Conservation (phyloP, 805 yeast genomes). For the Ogataea parapolymorpha region DNA sequence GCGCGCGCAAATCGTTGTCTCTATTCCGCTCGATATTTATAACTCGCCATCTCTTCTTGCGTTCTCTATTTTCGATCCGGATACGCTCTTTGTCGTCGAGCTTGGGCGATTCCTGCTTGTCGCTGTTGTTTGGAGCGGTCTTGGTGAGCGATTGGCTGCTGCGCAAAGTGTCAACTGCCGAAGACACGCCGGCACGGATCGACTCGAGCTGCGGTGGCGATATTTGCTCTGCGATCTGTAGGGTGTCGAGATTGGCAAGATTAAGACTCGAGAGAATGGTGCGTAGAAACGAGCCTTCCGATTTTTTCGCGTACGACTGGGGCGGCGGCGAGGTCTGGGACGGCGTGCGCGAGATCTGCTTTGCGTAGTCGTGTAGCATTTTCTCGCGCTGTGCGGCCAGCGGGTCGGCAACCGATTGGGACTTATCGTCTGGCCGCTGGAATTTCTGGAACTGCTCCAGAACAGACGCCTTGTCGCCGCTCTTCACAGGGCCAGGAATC, state of each 20-base stretch:
- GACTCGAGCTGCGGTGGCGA: constrained; percentile 13
- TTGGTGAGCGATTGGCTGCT: constrained; percentile 1
- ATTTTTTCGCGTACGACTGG: constrained; percentile 7
- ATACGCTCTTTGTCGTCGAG: constrained; percentile 52
- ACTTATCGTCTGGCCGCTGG: constrained; percentile 21
- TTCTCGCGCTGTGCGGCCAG: constrained; percentile 51
- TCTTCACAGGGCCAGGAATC: constrained; percentile 8
- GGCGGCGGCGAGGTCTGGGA: neutral
- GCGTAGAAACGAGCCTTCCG: constrained; percentile 15
- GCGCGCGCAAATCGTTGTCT: constrained; percentile 79
- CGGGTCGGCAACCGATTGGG: constrained; percentile 57
- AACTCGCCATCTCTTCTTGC: constrained; percentile 83
- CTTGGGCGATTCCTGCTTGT: constrained; percentile 1
- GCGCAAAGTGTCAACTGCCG: constrained; percentile 8
- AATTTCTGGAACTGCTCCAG: constrained; percentile 21
- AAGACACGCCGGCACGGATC: constrained; percentile 15
- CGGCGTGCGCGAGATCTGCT: constrained; percentile 1
- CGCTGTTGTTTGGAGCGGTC: neutral
- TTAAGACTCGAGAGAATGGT: constrained; percentile 13
- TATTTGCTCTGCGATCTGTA: constrained; percentile 12
- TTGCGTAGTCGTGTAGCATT: constrained; percentile 28
- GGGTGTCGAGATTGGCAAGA: constrained; percentile 8
- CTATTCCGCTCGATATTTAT: constrained; percentile 76
- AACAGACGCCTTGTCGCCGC: constrained; percentile 6
- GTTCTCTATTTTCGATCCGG: constrained; percentile 64